Conservation (phyloP, 345 rosid genomes). For the Murraya koenigii region DNA sequence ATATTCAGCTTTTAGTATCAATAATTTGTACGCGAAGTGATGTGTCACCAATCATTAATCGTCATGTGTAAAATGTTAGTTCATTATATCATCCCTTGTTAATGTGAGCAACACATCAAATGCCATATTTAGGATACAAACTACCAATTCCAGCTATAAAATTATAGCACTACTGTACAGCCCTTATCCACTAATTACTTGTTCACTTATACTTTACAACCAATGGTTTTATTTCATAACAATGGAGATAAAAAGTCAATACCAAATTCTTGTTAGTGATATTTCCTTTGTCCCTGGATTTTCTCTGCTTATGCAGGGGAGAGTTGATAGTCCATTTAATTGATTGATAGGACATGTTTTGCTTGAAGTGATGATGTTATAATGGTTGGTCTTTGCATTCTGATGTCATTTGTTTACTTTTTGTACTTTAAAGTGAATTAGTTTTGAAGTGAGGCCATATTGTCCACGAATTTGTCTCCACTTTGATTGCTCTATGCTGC, state of each 20-base stretch:
- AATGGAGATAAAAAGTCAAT: background rate
- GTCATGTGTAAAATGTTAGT: background rate
- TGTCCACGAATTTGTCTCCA: background rate
- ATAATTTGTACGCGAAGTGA: too few species aligned
- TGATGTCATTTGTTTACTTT: background rate
- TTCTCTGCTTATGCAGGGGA: background rate
- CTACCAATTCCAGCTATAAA: too few species aligned
- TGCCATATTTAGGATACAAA: too few species aligned
- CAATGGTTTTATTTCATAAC: background rate
- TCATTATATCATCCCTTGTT: background rate
- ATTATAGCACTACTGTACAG: too few species aligned
- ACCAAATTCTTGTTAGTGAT: background rate
- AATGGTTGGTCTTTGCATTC: background rate
- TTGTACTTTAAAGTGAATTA: background rate
- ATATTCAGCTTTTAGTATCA: background rate
- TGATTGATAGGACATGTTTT: background rate
- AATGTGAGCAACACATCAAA: too few species aligned
- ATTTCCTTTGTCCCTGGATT: background rate
- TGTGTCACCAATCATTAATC: background rate
- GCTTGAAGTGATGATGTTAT: background rate
- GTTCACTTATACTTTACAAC: background rate
- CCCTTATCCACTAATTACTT: too few species aligned
- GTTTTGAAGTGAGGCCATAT: background rate
- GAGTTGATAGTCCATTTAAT: background rate
- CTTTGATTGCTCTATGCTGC: background rate